Evolutionary conservation across 2,329 filamentous ascomycete genomes (phyloP), one percentile per base, ranked within the genome.

Genomic region (Raffaelea albimanens): DNA sequence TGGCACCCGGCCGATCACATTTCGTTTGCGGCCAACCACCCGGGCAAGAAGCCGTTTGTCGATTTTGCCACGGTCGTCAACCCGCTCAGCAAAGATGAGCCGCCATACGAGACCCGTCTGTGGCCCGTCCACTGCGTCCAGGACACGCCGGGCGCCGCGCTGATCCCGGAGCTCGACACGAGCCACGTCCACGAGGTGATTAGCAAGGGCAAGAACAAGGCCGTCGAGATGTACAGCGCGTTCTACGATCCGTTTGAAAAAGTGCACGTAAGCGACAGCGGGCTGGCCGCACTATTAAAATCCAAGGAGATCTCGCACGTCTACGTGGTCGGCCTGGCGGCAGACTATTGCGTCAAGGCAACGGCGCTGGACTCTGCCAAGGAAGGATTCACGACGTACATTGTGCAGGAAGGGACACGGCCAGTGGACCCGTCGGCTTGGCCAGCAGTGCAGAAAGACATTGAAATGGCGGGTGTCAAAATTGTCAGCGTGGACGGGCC

Each of bases 41-140:
- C 65, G 54, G 50, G 76, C 58, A 82, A 85, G 58, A 63, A 70
- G 51, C 80, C 91, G 0, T 95, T 86, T 62, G 69, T 73, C 31
- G 83, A 84, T 36, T 68, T 66, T 29, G 69, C 80, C 45, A 78
- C 69, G 3, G 80, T 96, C 59, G 60, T 61, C 46, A 87, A 90
- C 64, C 85, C 85, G 2, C 55, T 66, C 53, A 80, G 87, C 64
- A 63, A 76, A 4, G 57, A 69, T 9, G 80, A 86, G 61, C 73
- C 68, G 21, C 73, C 68, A 19, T 83, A 88, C 67, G 64, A 69
- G 38, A 82, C 83, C 47, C 73, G 79, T 36, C 74, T 98, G 10
- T 98, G 93, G 93, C 93, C 93, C 1, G 78, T 79, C 20, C 93
- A 98, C 68, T 97, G 93, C 67, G 76, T 97, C 9, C 83, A 87